Evolutionary conservation across 2,329 filamentous ascomycete species (phyloP), one percentile per base, ranked within the genome.

Genomic region (Talaromyces sp.): DNA sequence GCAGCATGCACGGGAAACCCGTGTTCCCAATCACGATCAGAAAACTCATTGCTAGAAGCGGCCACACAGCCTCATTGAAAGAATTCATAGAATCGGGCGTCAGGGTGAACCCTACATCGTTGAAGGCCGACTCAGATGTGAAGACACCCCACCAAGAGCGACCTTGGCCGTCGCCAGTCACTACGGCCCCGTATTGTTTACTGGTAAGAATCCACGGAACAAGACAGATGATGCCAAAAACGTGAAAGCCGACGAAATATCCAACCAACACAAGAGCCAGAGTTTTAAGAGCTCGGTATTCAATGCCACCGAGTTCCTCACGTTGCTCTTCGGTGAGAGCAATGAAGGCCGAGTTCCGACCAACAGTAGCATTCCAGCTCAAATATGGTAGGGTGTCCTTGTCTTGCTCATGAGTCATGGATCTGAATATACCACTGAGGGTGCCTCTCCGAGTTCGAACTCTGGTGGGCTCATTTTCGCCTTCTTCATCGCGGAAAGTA

Each of bases 1-100:
- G 88, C 22, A 97, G 82, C 88, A 97, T 92, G 67, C 94, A 89
- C 0, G 93, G 94, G 65, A 97, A 97, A 0, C 89, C 94, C 0
- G 93, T 97, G 68, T 97, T 97, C 57, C 93, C 93, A 61, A 96
- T 91, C 61, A 97, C 85, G 69, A 97, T 94, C 41, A 97, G 81
- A 65, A 96, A 96, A 6, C 85, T 85, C 74, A 91, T 84, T 43
- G 94, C 70, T 21, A 97, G 78, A 46, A 97, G 78, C 0, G 88
- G 85, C 65, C 90, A 88, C 6, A 88, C 78, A 0, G 91, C 89
- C 8, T 78, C 82, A 65, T 90, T 86, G 72, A 97, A 97, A 0
- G 90, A 93, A 41, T 85, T 82, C 91, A 99, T 97, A 64, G 91
- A 97, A 74, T 97, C 89, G 0, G 92, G 88, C 0, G 91, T 97